These are phyloP conservation scores for Rhynchosporium agropyri DNA, from an alignment of 2,329 filamentous ascomycete species.

Conservation along the genomic window DNA sequence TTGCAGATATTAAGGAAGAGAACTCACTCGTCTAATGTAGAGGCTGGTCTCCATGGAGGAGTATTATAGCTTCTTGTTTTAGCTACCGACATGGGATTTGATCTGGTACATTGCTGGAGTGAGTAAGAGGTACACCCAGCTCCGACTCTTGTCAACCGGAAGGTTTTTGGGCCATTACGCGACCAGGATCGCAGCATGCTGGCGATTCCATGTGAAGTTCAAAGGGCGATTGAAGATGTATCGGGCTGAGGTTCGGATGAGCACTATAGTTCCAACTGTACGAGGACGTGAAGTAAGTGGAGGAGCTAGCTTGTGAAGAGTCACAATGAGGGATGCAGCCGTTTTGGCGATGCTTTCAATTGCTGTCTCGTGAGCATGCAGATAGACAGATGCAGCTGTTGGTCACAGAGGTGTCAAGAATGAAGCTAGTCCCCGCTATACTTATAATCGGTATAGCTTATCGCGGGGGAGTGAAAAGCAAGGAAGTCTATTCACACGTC, in stretches of 20 bases:
- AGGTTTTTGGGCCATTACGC: slow-evolving; percentile 40
- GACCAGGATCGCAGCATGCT: slow-evolving; percentile 43
- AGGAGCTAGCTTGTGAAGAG: slow-evolving; percentile 2
- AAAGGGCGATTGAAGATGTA: slow-evolving; percentile 3
- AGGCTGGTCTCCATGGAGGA: slow-evolving; percentile 63
- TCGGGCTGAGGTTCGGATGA: neutral
- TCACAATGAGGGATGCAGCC: slow-evolving; percentile 15
- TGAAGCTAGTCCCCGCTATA: slow-evolving; percentile 2
- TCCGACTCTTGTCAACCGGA: slow-evolving; percentile 35
- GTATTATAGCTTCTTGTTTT: slow-evolving; percentile 31
- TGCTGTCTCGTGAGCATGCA: too few species aligned
- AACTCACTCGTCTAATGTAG: slow-evolving; percentile 65
- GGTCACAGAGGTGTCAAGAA: slow-evolving; percentile 10
- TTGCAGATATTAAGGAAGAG: neutral
- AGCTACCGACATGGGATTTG: neutral
- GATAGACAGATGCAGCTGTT: slow-evolving; percentile 14
- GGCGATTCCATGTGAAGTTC: slow-evolving; percentile 40
- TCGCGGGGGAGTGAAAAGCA: neutral
- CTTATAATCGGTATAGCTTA: slow-evolving; percentile 10
- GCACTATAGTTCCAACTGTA: neutral
- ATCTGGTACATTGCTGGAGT: slow-evolving; percentile 14
- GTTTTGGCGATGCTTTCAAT: slow-evolving; percentile 8
- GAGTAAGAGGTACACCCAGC: slow-evolving; percentile 22
- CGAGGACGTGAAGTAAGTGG: neutral
- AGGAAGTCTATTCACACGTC: neutral